These are phyloP conservation scores for Alternaria ethzedia DNA, from an alignment of 2,329 filamentous ascomycete genomes.

Conservation along the genomic window DNA sequence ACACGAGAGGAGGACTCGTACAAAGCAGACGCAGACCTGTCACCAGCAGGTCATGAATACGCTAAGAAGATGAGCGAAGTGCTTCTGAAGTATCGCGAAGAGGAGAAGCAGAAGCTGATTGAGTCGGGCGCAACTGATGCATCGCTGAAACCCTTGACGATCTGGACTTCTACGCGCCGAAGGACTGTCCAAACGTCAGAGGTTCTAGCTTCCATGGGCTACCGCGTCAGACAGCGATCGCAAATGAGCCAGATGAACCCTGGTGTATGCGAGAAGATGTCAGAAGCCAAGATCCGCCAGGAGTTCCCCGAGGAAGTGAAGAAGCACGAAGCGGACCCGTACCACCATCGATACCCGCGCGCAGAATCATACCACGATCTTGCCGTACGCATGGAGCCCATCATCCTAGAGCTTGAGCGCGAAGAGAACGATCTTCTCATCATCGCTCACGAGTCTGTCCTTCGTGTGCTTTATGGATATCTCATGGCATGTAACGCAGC, in stretches of 20 bases:
- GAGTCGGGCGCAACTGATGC: conserved; percentile 70
- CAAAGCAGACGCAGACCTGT: conserved; percentile 87
- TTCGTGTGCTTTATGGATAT: conserved; percentile 95
- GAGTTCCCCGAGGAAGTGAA: conserved; percentile 89
- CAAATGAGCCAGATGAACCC: conserved; percentile 98
- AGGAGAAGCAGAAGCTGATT: conserved; percentile 74
- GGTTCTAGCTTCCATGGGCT: conserved; percentile 78
- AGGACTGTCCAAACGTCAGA: conserved; percentile 90
- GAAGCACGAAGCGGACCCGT: conserved; percentile 93
- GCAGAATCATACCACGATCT: conserved; percentile 99
- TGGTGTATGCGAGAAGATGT: conserved; percentile 92
- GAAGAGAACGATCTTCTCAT: conserved; percentile 98
- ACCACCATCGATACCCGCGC: conserved; percentile 93
- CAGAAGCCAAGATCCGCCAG: conserved; percentile 78
- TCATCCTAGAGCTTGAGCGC: conserved; percentile 94
- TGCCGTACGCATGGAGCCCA: conserved; percentile 95
- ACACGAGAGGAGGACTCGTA: conserved; percentile 89
- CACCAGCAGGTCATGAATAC: conserved; percentile 79
- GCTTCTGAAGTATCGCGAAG: conserved; percentile 80
- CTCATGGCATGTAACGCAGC: conserved; percentile 97
- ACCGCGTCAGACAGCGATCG: conserved; percentile 86
- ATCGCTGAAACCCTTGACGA: conserved; percentile 78
- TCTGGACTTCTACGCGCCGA: conserved; percentile 94
- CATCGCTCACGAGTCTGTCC: conserved; percentile 96
- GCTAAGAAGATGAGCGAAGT: conserved; percentile 73